Evolutionary conservation across 495 filamentous ascomycete genomes (phyloP), one percentile per base, ranked within the genome.

Genomic region (Xylaria venustula): DNA sequence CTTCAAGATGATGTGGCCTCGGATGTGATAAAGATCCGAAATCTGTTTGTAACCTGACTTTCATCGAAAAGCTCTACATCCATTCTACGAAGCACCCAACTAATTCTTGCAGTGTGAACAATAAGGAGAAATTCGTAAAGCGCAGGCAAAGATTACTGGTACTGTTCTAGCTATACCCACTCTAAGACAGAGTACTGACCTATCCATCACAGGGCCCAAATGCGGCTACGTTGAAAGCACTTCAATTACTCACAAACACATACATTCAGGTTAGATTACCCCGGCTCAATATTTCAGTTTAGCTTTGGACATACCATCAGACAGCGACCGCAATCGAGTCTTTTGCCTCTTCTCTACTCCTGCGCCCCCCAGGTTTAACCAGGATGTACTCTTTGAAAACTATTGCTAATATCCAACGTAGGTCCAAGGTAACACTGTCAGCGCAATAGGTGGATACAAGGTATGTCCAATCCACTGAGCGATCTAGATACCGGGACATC

Each of bases 61-160:
- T 3, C 15, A 12, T 20, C 0, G 25, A n/a, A n/a, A n/a, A n/a
- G n/a, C n/a, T n/a, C n/a, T n/a, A n/a, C n/a, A n/a, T n/a, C n/a
- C n/a, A n/a, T n/a, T n/a, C n/a, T n/a, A n/a, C 12, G 9, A 46
- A 25, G 11, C 17, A n/a, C n/a, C n/a, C 4, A 34, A 36, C 50
- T 54, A 34, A 61, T 42, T 22, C 15, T 22, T 11, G 11, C 12
- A 61, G 58, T 56, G 91, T 98, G 26, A 81, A 88, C 61, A 99
- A 96, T 74, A 97, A 97, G 75, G 93, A 98, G 63, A 90, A 93
- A 41, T 99, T 99, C 71, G 89, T 97, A 52, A 99, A 99, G 81
- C 85, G 94, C 34, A 85, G 94, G 49, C 94, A 98, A 75, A 82
- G 94, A 52, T 93, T 97, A 52, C 77, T 98, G 45, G 93, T 94